These are phyloP conservation scores for peach (Prunus persica) DNA, from an alignment of 306 rosid species.

Conservation along the genomic window Prunus_persica_NCBIv2 NC_034013.1:12154001-12154500, in stretches of 20 bases:
- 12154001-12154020: neutral
- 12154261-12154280: too few species aligned
- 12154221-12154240: too few species aligned
- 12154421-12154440: constrained; percentile 26
- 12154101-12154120: neutral
- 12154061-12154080: neutral
- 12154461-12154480: constrained; percentile 6
- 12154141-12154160: neutral
- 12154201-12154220: too few species aligned
- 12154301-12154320: neutral
- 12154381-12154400: constrained; percentile 35
- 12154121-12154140: constrained; percentile 1
- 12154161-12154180: neutral
- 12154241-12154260: neutral
- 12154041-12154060: neutral
- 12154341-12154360: neutral
- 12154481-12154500: neutral
- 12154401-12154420: constrained; percentile 29
- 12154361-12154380: constrained; percentile 4
- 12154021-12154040: neutral
- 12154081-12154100: neutral
- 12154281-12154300: neutral
- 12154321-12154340: neutral
- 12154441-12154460: constrained; percentile 9
- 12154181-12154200: too few species aligned